phyloP scores from a whole-genome alignment of 805 yeast genomes.

The Metschnikowia kofuensis region DNA sequence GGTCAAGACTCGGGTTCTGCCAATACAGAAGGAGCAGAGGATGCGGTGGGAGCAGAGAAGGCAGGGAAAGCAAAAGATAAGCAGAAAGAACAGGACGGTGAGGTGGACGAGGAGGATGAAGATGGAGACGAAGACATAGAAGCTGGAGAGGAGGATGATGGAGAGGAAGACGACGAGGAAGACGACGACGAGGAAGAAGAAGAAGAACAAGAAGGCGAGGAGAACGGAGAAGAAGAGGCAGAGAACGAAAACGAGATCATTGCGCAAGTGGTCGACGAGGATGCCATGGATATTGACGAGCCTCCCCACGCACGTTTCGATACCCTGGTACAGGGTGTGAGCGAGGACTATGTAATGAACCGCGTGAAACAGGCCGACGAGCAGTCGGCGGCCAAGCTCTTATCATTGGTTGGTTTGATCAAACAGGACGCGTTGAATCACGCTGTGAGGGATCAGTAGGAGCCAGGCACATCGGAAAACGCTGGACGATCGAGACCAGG shows the following conservation, averaged over 20 bases:
- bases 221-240: slow-evolving; percentile 17
- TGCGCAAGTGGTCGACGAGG: background rate
- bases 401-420: slow-evolving; percentile 33
- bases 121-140: slow-evolving; percentile 31
- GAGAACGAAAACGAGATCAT: background rate
- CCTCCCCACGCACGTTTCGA: slow-evolving; percentile 18
- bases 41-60: slow-evolving; percentile 22
- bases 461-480: background rate
- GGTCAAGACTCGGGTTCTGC: slow-evolving; percentile 6
- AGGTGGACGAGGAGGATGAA: slow-evolving; percentile 15
- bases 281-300: slow-evolving; percentile 7
- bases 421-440: slow-evolving; percentile 29
- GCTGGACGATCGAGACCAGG: no score
- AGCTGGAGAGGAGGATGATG: background rate
- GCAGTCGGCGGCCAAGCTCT: slow-evolving; percentile 30
- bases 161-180: background rate
- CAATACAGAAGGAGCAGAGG: slow-evolving; percentile 22
- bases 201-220: slow-evolving; percentile 19
- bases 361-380: slow-evolving; percentile 37
- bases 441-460: background rate
- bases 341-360: slow-evolving; percentile 25
- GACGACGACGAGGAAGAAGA: slow-evolving; percentile 24
- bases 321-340: slow-evolving; percentile 10
- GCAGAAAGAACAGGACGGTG: background rate
- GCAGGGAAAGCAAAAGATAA: background rate